Evolutionary conservation across 306 rosid species (phyloP).

Genomic region (Pachyrhizus erosus): DNA sequence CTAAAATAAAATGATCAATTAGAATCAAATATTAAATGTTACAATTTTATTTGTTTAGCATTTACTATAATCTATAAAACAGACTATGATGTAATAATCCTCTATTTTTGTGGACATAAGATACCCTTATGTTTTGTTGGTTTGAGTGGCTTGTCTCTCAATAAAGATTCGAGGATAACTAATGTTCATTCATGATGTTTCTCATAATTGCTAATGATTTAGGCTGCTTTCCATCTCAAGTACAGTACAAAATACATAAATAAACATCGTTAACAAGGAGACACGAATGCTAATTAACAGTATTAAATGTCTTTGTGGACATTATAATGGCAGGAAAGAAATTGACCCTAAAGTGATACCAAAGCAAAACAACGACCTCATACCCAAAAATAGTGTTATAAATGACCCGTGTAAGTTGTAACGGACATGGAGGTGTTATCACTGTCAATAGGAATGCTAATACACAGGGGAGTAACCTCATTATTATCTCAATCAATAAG

Average conservation of each 20-base stretch:
- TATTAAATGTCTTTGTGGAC: not conserved
- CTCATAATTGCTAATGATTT: conserved; percentile 46
- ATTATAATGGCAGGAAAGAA: not conserved
- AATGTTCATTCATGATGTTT: conserved; percentile 37
- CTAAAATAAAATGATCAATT: conserved; percentile 5
- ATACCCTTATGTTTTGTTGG: not conserved
- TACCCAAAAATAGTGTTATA: not conserved
- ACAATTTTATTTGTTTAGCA: not conserved
- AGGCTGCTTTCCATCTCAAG: conserved; percentile 22
- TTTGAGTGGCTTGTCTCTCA: not conserved
- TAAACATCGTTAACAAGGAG: conserved; percentile 27
- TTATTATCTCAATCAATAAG: not conserved
- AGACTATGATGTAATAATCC: not conserved
- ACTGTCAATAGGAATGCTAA: conserved; percentile 15
- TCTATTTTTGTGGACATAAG: not conserved
- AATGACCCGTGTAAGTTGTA: conserved; percentile 9
- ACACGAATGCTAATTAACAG: conserved; percentile 33
- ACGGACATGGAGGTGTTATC: conserved; percentile 1
- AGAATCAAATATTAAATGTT: not conserved
- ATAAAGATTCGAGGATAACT: conserved; percentile 28
- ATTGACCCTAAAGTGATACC: conserved; percentile 14
- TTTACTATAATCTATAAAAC: not conserved
- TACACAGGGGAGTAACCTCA: not conserved
- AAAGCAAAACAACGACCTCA: conserved; percentile 28
- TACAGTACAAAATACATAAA: not conserved